Evolutionary conservation across 192 early-diverging fungal genomes (phyloP), one percentile per base, ranked within the genome.

Genomic region (Backusella tuberculispora): DNA sequence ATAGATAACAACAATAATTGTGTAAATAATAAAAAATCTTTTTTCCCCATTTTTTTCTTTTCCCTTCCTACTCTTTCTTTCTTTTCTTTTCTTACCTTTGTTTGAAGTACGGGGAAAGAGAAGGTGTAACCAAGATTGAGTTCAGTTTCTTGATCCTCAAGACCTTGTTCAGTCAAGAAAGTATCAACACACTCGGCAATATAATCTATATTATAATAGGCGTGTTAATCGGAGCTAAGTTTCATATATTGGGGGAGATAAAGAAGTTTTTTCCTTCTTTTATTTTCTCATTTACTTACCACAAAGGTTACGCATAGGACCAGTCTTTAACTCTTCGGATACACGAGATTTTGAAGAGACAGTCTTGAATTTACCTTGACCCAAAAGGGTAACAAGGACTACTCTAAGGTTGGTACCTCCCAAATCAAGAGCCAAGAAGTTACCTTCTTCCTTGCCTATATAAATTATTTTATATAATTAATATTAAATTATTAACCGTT

Each of bases 381-480:
- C 95, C 74, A 90, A 83, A 26, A 98, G 86, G n/a, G 86, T 86
- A 7, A 98, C 92, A 65, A 93, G 84, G 75, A 94, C 95, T 0
- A 97, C 95, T 43, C 96, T 91, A 72, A 98, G 88, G 84, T 98
- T 98, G 73, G 95, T 94, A 42, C 95, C 96, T 74, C 96, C 96
- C 41, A 98, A 85, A 73, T 98, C 96, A 66, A 98, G 86, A n/a
- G 96, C 95, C 66, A 98, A 85, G 78, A 88, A 95, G 37, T 89
- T 85, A 50, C 96, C 96, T 43, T 79, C 81, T 80, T 98, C 96
- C 83, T 87, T 82, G 53, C 93, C 76, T 78, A 66, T 42, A 0
- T 10, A 6, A n/a, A 14, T 46, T 12, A 46, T 46, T 14, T 46
- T 46, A 46, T 14, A 60, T 26, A 21, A 21, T n/a, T 56, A 56